These are phyloP conservation scores for Coemansia sp. DNA, from an alignment of 192 early-diverging fungal species.

Conservation along the genomic window DNA sequence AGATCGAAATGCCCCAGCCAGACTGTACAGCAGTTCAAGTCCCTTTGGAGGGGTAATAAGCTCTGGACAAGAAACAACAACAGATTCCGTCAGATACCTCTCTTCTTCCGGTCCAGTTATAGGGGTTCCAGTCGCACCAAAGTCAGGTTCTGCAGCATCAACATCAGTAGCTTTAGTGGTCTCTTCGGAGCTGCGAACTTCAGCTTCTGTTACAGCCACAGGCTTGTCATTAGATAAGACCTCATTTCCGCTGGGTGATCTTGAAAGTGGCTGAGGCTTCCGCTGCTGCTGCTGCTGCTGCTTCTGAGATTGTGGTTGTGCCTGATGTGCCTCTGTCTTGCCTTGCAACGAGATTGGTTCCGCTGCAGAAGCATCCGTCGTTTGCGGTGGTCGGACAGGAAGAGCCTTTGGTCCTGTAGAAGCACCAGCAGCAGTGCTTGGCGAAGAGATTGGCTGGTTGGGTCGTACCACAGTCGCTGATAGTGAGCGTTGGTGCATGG, in stretches of 20 bases:
- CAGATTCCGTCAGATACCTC: conserved; percentile 34
- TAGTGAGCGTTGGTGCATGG: background rate
- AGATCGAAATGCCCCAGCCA: conserved; percentile 41
- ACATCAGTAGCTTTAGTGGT: no score
- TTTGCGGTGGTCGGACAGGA: background rate
- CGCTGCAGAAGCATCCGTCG: background rate
- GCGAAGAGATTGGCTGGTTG: background rate
- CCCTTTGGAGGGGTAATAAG: conserved; percentile 28
- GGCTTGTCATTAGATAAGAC: background rate
- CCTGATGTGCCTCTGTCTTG: background rate
- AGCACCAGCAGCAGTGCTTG: background rate
- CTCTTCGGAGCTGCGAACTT: background rate
- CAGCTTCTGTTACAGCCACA: background rate
- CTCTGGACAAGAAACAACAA: conserved; percentile 30
- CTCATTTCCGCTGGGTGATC: background rate
- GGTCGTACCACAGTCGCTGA: conserved; percentile 6
- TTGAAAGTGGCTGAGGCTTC: background rate
- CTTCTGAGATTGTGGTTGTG: background rate
- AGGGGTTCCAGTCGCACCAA: background rate
- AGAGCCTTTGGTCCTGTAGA: background rate
- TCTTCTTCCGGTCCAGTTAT: background rate
- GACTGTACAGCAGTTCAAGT: conserved; percentile 34
- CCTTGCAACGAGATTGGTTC: background rate
- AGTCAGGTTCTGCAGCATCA: background rate
- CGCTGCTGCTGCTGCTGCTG: background rate